A percentile compares a stretch with the other conserved stretches of the same genome.
These are phyloP conservation scores for Omphalotus guepiniiformis DNA, from an alignment of 768 basidiomycete species.

Conservation along the genomic window DNA sequence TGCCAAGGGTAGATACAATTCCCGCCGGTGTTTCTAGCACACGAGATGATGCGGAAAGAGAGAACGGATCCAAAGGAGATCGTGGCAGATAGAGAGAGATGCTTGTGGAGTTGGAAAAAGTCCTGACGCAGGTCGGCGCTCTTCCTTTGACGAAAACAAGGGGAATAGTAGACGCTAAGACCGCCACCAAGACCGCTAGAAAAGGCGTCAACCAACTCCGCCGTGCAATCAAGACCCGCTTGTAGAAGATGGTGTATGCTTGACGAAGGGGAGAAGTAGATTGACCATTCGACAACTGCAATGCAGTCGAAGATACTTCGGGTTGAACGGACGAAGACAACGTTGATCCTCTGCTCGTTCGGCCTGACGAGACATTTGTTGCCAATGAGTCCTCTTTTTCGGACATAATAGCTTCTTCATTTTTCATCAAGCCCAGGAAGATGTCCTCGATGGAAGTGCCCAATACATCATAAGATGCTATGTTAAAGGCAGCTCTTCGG, in stretches of 20 bases:
- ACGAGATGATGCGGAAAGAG: slow-evolving; percentile 26
- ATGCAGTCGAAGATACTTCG: slow-evolving; percentile 8
- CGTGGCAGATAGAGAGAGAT: slow-evolving; percentile 54
- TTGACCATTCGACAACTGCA: slow-evolving; percentile 49
- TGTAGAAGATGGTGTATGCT: slow-evolving; percentile 69
- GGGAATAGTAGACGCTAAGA: slow-evolving; percentile 65
- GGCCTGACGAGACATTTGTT: not conserved
- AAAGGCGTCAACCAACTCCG: slow-evolving; percentile 67
- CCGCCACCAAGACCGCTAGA: slow-evolving; percentile 47
- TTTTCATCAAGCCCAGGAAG: slow-evolving; percentile 67
- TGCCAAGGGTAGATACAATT: slow-evolving; percentile 43
- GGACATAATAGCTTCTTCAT: slow-evolving; percentile 18
- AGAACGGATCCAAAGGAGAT: slow-evolving; percentile 34
- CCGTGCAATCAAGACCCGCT: slow-evolving; percentile 58
- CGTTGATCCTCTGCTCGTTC: not conserved
- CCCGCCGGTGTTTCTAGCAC: slow-evolving; percentile 54
- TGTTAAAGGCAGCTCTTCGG: slow-evolving; percentile 25
- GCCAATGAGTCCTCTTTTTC: slow-evolving; percentile 11
- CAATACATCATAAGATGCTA: slow-evolving; percentile 60
- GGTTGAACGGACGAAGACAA: not conserved
- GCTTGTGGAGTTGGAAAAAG: slow-evolving; percentile 30
- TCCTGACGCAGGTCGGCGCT: slow-evolving; percentile 44
- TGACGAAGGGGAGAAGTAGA: slow-evolving; percentile 55
- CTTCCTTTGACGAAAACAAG: slow-evolving; percentile 56
- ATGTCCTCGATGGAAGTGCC: slow-evolving; percentile 81